Evolutionary conservation across 2,329 filamentous ascomycete genomes (phyloP), one percentile per base, ranked within the genome.

Genomic region (Botrytis squamosa): DNA sequence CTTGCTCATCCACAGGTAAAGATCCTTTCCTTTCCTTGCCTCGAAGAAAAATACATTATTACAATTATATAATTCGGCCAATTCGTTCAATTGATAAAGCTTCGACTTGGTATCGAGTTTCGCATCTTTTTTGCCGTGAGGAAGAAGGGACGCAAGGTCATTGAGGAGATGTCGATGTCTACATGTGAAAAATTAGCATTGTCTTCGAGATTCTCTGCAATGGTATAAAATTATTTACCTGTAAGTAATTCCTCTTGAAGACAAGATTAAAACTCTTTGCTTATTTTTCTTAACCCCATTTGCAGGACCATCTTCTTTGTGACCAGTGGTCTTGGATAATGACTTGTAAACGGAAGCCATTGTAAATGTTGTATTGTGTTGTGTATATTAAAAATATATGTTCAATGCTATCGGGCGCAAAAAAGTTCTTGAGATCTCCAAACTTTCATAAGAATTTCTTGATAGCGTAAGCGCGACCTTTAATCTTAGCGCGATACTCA

Each of bases 41-140:
- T 99, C 95, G 82, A 98, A 97, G 85, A 97, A 99, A 75, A 98
- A 88, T 73, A 96, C 89, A 82, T 97, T 95, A 85, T 97, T 97
- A 88, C 93, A 97, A 82, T 96, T 97, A 86, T 97, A 96, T 44
- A 97, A 87, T 77, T 91, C 89, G 79, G 85, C 81, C 59, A 85
- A 80, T 80, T 95, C 93, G 84, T 96, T 96, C 70, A 97, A 88
- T 81, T 92, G 86, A 87, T 90, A 88, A 78, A 94, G 88, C 85
- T 96, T 94, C 55, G 93, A 95, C 85, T 98, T 98, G 71, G 94
- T 96, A 83, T 99, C 96, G 77, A 98, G 93, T 84, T 99, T 99
- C 79, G 93, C 94, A 82, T 99, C 96, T 85, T 97, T 97, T 81
- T 94, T 91, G 77, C 91, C 91, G 83, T 99, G 96, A 3, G 96